A percentile compares a stretch with the other conserved stretches of the same genome.
phyloP scores from a whole-genome alignment of 176 grass and related monocot genomes.

The Lolium rigidum region DNA sequence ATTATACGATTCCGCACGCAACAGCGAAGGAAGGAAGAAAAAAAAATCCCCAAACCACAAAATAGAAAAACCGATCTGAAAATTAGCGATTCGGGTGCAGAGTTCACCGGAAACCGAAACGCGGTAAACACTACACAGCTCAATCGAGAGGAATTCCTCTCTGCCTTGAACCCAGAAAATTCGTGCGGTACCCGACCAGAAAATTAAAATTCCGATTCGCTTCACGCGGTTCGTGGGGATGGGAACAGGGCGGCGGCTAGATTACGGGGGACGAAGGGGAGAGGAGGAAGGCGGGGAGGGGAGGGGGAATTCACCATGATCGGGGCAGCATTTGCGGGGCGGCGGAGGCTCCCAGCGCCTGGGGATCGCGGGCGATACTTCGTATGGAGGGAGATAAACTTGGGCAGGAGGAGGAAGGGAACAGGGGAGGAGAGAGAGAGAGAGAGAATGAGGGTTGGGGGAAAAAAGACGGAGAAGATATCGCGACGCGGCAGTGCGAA shows the following conservation, averaged over 20 bases:
- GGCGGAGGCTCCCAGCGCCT: background rate
- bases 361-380: constrained; percentile 35
- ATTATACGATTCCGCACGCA: background rate
- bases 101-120: background rate
- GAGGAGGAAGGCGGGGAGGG: background rate
- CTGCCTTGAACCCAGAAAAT: background rate
- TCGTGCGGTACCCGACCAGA: background rate
- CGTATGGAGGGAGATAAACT: constrained; percentile 35
- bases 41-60: background rate
- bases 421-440: background rate
- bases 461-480: constrained; percentile 37
- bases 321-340: constrained; percentile 2
- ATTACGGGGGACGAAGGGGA: background rate
- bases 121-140: background rate
- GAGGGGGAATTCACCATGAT: constrained; percentile 12
- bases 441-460: too few species aligned
- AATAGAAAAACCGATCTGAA: constrained; percentile 19
- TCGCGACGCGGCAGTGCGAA: constrained; percentile 40
- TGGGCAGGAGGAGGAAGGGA: background rate
- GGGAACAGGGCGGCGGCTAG: background rate
- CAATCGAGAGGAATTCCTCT: background rate
- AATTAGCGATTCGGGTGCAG: background rate
- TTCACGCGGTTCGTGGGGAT: background rate
- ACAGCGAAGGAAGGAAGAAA: background rate
- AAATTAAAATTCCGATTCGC: background rate